Evolutionary conservation across 768 basidiomycete species (phyloP).

Genomic region (Grammothele lineata): DNA sequence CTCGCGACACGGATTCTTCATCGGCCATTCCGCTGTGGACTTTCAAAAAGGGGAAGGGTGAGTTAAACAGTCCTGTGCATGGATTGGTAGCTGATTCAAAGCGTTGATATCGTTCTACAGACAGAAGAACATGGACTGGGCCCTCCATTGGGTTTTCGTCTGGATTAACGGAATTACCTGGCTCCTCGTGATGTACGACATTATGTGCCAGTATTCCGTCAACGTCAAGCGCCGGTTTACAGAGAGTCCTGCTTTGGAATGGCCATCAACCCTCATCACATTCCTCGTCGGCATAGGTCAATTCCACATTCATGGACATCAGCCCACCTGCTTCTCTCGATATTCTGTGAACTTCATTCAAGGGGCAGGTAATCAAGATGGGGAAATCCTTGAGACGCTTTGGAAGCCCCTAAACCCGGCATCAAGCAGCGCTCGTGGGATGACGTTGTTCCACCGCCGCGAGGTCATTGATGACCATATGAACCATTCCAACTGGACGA

Average conservation of each 20-base stretch:
- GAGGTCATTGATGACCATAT: constrained; percentile 30
- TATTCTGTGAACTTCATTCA: constrained; percentile 26
- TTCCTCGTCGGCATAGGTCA: constrained; percentile 21
- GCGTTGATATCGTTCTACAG: not conserved
- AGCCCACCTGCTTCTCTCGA: constrained; percentile 19
- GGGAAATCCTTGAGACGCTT: constrained; percentile 32
- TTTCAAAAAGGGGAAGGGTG: constrained; percentile 29
- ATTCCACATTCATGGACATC: constrained; percentile 30
- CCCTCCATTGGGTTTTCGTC: constrained; percentile 11
- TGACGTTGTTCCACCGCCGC: constrained; percentile 12
- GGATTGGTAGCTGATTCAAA: too few species aligned
- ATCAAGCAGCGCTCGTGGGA: constrained; percentile 20
- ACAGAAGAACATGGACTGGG: constrained; percentile 1
- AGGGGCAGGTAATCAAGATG: constrained; percentile 27
- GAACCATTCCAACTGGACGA: constrained; percentile 33
- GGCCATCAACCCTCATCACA: not conserved
- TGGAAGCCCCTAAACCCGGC: constrained; percentile 29
- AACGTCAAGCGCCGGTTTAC: not conserved
- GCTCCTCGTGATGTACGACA: constrained; percentile 4
- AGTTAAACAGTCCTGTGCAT: constrained; percentile 19
- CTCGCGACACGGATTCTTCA: constrained; percentile 28
- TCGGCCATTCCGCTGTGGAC: constrained; percentile 27
- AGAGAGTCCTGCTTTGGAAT: not conserved
- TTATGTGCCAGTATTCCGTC: constrained; percentile 13
- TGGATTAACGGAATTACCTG: not conserved